Conservation (phyloP, 495 filamentous ascomycete genomes). For the Echria macrotheca region DNA sequence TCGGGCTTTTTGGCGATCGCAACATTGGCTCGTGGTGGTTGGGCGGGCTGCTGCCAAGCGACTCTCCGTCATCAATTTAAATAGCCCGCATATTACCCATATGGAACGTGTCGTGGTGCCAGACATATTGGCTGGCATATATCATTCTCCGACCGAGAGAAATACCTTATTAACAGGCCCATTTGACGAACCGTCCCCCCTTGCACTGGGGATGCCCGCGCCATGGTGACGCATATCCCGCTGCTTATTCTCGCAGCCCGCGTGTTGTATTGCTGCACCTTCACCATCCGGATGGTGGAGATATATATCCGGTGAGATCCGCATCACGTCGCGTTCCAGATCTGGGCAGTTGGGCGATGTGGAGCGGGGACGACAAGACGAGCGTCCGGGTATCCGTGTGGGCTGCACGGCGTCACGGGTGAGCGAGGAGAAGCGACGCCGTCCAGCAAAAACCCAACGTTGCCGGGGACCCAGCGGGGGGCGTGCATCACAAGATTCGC, state of each 20-base stretch:
- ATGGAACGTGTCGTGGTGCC: slow-evolving; percentile 5
- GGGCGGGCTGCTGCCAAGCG: slow-evolving; percentile 6
- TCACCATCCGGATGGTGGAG: slow-evolving; percentile 1
- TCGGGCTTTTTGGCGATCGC: background rate
- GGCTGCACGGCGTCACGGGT: too few relatives aligned
- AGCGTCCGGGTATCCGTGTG: background rate
- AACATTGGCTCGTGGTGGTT: too few relatives aligned
- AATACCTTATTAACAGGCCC: slow-evolving; percentile 8
- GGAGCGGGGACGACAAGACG: background rate
- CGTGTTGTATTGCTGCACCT: slow-evolving; percentile 8
- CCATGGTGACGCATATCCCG: slow-evolving; percentile 3
- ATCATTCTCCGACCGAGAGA: slow-evolving; percentile 5
- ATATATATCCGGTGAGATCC: slow-evolving; percentile 8
- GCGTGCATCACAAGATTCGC: background rate
- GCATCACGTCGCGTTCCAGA: slow-evolving; percentile 9
- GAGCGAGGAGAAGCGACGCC: background rate
- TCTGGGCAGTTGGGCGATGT: slow-evolving; percentile 3
- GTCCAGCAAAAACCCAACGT: background rate
- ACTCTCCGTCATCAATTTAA: slow-evolving; percentile 8
- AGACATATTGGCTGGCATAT: slow-evolving; percentile 12
- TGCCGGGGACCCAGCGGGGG: background rate
- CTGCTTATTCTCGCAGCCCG: background rate
- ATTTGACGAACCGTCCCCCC: background rate
- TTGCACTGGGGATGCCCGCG: too few relatives aligned
- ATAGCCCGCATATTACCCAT: slow-evolving; percentile 18